Conservation (phyloP, 768 basidiomycete species). For the Roridomyces roridus region DNA sequence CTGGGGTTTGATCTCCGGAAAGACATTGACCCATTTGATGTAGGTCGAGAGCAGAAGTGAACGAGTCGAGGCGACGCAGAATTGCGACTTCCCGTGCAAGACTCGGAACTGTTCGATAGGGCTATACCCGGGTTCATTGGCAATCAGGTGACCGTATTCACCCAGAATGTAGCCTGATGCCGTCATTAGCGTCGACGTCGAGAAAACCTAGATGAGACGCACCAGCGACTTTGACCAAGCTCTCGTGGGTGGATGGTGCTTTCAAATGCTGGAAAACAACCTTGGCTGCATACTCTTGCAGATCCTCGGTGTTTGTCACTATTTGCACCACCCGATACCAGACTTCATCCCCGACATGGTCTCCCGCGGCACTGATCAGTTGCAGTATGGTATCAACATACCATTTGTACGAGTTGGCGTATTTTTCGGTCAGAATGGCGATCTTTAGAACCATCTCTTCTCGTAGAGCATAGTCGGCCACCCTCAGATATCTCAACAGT, state of each 20-base stretch:
- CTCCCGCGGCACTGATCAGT: constrained; percentile 95
- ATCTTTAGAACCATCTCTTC: constrained; percentile 99
- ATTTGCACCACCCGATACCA: constrained; percentile 99
- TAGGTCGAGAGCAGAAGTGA: constrained; percentile 95
- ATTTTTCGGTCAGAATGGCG: constrained; percentile 98
- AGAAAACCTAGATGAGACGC: constrained; percentile 28
- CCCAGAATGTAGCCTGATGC: constrained; percentile 89
- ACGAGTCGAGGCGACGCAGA: constrained; percentile 90
- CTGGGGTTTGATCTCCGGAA: constrained; percentile 97
- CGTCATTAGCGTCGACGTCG: background rate
- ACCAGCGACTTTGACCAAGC: constrained; percentile 96
- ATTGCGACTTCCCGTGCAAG: constrained; percentile 93
- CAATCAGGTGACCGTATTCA: constrained; percentile 97
- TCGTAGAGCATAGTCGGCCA: constrained; percentile 95
- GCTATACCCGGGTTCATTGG: constrained; percentile 92
- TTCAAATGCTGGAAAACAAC: constrained; percentile 91
- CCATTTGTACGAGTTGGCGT: constrained; percentile 97
- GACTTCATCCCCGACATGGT: constrained; percentile 99
- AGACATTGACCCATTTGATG: constrained; percentile 99
- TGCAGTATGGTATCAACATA: constrained; percentile 98
- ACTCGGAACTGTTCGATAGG: constrained; percentile 94
- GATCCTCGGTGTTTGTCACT: constrained; percentile 96
- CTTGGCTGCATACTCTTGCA: constrained; percentile 95
- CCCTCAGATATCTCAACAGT: constrained; percentile 87
- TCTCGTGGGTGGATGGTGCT: constrained; percentile 86